Conservation (phyloP, 2,329 filamentous ascomycete genomes). For the Colletotrichum lini region DNA sequence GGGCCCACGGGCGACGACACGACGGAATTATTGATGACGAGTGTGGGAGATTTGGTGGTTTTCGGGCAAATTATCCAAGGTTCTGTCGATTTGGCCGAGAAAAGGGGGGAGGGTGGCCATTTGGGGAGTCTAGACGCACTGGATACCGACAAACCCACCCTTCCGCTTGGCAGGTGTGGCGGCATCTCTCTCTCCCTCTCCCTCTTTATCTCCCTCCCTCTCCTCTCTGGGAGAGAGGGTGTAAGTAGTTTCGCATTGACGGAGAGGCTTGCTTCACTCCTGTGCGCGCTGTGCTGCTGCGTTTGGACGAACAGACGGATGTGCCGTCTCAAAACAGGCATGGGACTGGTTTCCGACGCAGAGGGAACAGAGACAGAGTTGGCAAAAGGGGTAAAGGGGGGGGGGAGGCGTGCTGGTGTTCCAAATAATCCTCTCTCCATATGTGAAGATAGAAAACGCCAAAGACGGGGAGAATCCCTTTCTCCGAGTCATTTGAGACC, state of each 20-base stretch:
- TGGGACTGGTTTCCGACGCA: slow-evolving; percentile 10
- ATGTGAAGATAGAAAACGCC: neutral
- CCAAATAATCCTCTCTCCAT: neutral
- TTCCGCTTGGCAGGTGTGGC: slow-evolving; percentile 26
- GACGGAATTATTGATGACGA: slow-evolving; percentile 30
- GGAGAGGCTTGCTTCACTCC: slow-evolving; percentile 21
- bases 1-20: neutral
- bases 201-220: neutral
- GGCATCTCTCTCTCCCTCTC: slow-evolving; percentile 9
- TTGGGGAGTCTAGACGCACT: slow-evolving; percentile 11
- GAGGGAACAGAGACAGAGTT: neutral
- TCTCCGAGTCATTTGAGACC: slow-evolving; percentile 20
- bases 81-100: slow-evolving; percentile 24
- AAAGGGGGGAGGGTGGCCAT: neutral
- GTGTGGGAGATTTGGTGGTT: slow-evolving; percentile 27
- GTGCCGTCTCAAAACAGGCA: slow-evolving; percentile 30
- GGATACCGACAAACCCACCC: neutral
- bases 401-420: neutral
- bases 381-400: neutral
- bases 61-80: slow-evolving; percentile 27
- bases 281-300: slow-evolving; percentile 18
- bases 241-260: slow-evolving; percentile 18
- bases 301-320: slow-evolving; percentile 38
- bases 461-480: neutral
- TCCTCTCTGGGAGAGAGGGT: too few species aligned